phyloP scores from a whole-genome alignment of 805 yeast genomes.

The Zygoascus tannicola region DNA sequence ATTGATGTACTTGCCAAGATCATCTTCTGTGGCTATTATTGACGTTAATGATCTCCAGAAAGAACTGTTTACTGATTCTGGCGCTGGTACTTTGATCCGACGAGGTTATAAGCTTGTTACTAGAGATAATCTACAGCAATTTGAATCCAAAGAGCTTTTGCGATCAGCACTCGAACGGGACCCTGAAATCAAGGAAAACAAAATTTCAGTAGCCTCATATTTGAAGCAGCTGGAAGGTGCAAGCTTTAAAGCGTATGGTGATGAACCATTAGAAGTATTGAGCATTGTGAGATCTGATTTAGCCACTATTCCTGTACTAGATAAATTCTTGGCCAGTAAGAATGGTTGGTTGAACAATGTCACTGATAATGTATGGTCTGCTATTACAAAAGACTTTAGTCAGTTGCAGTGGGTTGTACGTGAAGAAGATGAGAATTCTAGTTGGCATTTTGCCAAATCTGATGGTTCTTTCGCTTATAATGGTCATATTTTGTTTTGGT shows the following conservation, averaged over 20 bases:
- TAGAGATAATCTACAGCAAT: constrained; percentile 59
- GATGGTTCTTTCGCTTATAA: constrained; percentile 89
- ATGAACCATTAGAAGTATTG: constrained; percentile 90
- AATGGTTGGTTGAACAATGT: constrained; percentile 97
- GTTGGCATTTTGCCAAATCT: constrained; percentile 87
- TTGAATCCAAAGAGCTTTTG: constrained; percentile 50
- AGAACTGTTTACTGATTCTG: constrained; percentile 95
- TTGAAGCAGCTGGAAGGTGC: constrained; percentile 57
- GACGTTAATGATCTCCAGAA: constrained; percentile 92
- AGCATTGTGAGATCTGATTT: constrained; percentile 63
- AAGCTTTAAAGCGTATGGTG: constrained; percentile 74
- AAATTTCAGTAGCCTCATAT: constrained; percentile 70
- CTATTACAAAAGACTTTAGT: constrained; percentile 64
- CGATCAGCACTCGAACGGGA: constrained; percentile 72
- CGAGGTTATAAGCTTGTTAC: constrained; percentile 81
- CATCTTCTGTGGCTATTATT: constrained; percentile 95
- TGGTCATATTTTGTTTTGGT: constrained; percentile 91
- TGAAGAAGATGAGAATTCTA: constrained; percentile 82
- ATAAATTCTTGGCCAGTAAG: constrained; percentile 77
- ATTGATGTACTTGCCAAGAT: constrained; percentile 87
- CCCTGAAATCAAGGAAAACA: constrained; percentile 60
- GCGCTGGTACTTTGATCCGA: constrained; percentile 98
- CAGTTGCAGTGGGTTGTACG: constrained; percentile 79
- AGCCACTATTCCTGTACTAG: constrained; percentile 56
- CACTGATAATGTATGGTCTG: constrained; percentile 84